Conservation (phyloP, 2,329 filamentous ascomycete genomes). For the Alternaria incomplexa region DNA sequence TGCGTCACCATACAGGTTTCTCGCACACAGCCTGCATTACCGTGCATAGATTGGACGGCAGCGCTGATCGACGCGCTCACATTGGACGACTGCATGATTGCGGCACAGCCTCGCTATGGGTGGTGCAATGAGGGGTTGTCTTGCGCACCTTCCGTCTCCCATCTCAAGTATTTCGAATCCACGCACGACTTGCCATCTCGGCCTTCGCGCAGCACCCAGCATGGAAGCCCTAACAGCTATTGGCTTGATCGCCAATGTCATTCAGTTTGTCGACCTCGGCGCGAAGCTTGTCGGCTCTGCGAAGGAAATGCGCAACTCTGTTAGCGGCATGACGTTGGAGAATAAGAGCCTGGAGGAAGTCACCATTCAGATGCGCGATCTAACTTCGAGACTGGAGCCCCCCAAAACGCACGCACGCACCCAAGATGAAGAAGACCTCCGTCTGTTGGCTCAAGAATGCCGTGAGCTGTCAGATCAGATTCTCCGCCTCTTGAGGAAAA, state of each 20-base stretch:
- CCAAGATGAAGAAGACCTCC: fast-evolving
- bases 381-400: fast-evolving
- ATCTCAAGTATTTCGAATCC: too few relatives aligned
- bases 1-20: neutral
- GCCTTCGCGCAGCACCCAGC: neutral
- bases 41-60: neutral
- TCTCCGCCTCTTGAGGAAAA: neutral
- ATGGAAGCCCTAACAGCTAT: neutral
- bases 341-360: neutral
- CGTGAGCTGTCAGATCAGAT: neutral
- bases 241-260: neutral
- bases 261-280: neutral
- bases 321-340: neutral
- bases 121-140: neutral
- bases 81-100: neutral
- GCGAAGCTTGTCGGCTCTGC: neutral
- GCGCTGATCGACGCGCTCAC: neutral
- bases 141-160: neutral
- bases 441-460: neutral
- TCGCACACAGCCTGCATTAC: neutral
- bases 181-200: too few relatives aligned
- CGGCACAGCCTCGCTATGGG: neutral
- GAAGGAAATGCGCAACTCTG: neutral
- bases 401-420: neutral
- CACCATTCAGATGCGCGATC: neutral